Base-by-base conservation (phyloP, 345 rosid genomes). In the Aquilaria sinensis region DNA sequence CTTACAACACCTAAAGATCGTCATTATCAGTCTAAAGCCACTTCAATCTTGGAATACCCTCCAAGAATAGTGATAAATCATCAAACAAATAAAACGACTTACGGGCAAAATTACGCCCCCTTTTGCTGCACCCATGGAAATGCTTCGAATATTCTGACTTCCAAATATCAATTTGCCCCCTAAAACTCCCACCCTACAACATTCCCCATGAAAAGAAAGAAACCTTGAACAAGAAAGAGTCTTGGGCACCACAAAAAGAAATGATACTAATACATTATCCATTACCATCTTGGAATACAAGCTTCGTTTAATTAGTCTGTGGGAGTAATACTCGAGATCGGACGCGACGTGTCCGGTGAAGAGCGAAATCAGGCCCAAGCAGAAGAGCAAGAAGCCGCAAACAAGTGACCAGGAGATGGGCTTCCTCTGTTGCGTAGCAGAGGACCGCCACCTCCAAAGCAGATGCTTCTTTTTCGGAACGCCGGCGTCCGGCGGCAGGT, bases 251-350 rank as follows among this genome's bases (percentile, higher is more conserved):
- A 29, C 29, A 65, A 48, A 57, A 0, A 45, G 43, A 47, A 73
- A 41, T 43, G 14, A 15, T 3, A 23, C 37, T 6, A 30, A 29
- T 23, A 23, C 23, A 14, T 49, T 12, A 13, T 57, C 4, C 47
- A 61, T 51, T 52, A 90, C 99, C 86, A 86, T 73, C 66, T 51
- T 85, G 58, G 76, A 61, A 66, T 76, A 80, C 69, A 83, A 61
- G 71, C 76, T 80, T 14, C 77, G 78, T 66, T 82, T 85, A 50
- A 70, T 85, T 71, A 94, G 64, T 77, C 80, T 85, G 76, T 83
- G 95, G 53, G 97, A 90, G 70, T 86, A 94, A 97, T 97, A 88
- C 60, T 94, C 97, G 56, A 91, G 93, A 81, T 91, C 93, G 41
- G 99, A 91, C 2, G 78, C 99, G 48, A 91, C 88, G 61, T 95